Base-by-base conservation (phyloP, 2,329 filamentous ascomycete genomes). In the Graphilbum sp. region DNA sequence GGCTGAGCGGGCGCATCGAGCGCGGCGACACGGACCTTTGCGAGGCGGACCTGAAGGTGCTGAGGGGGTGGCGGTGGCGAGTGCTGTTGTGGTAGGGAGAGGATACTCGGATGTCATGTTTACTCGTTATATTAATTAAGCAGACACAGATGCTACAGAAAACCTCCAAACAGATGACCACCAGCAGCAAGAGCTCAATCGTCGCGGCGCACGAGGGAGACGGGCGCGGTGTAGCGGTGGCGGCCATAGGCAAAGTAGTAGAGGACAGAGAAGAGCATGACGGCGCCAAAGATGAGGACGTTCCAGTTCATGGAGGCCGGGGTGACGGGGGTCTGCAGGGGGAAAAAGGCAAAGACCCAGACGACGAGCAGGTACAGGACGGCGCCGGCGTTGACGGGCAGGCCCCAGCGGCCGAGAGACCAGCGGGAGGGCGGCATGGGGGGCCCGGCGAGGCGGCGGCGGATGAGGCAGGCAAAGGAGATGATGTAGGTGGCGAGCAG, bases 1-100 rank as follows among this genome's bases (percentile, higher is more conserved):
- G 58, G 34, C 57, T 74, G 8, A 53, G 55, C 21, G 49, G 54
- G 19, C 62, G 64, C 47, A 55, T 73, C 15, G 64, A 72, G 49
- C 49, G 56, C 1, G 65, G 64, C 5, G 57, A 64, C 21, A 53
- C 60, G 7, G 57, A 60, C 23, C 42, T 73, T 4, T 54, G 54
- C 2, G 66, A 69, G 18, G 55, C 54, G 27, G 70, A 75, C 40
- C 39, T 72, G 43, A 61, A 61, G 47, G 32, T 63, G 13, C 51
- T 74, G 16, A 56, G 61, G 25, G 67, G 69, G 1, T 74, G 70
- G 70, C 57, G 69, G 40, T 74, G 70, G 69, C 55, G 67, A 36
- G 57, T 74, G 17, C 43, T 74, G 43, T 46, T 64, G 21, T 72
- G 62, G 62, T n/a, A n/a, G n/a, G n/a, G n/a, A n/a, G n/a, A n/a